Conservation (phyloP, 2,329 filamentous ascomycete genomes). For the Diaporthe sp. region DNA sequence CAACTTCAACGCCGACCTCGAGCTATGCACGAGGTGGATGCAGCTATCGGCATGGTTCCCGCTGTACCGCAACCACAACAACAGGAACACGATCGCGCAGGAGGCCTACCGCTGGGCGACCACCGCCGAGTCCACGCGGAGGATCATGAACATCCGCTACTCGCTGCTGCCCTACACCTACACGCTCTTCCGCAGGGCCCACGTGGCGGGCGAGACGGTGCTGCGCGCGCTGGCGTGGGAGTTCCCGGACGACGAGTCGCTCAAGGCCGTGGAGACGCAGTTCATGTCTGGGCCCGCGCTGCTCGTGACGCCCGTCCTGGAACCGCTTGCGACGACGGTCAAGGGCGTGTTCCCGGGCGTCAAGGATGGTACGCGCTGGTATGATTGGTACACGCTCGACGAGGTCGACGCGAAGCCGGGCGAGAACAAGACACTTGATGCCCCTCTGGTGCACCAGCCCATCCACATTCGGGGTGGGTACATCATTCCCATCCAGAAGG, state of each 20-base stretch:
- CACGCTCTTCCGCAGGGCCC: constrained; percentile 4
- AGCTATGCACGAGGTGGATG: constrained; percentile 78
- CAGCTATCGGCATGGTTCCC: constrained; percentile 74
- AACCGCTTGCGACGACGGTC: constrained; percentile 9
- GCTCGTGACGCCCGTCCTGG: constrained; percentile 4
- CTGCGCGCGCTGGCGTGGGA: constrained; percentile 9
- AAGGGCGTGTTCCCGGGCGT: constrained; percentile 4
- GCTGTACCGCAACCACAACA: constrained; percentile 75
- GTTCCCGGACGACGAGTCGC: constrained; percentile 9
- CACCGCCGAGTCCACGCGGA: constrained; percentile 6
- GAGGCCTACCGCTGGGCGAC: constrained; percentile 14
- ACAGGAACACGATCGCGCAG: constrained; percentile 9
- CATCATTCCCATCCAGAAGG: constrained; percentile 17
- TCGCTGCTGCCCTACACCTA: constrained; percentile 16
- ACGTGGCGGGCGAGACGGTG: constrained; percentile 1
- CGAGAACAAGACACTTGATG: constrained; percentile 19
- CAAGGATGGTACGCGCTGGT: not conserved
- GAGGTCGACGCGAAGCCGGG: constrained; percentile 4
- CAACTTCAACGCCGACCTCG: constrained; percentile 73
- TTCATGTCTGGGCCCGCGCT: constrained; percentile 11
- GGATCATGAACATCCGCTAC: constrained; percentile 17
- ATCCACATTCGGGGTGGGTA: constrained; percentile 12
- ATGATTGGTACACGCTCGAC: constrained; percentile 17
- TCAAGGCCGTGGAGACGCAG: constrained; percentile 16
- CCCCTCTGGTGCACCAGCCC: constrained; percentile 8